Evolutionary conservation across 805 yeast genomes (phyloP).

Genomic region (Scheffersomyces amazonensis): DNA sequence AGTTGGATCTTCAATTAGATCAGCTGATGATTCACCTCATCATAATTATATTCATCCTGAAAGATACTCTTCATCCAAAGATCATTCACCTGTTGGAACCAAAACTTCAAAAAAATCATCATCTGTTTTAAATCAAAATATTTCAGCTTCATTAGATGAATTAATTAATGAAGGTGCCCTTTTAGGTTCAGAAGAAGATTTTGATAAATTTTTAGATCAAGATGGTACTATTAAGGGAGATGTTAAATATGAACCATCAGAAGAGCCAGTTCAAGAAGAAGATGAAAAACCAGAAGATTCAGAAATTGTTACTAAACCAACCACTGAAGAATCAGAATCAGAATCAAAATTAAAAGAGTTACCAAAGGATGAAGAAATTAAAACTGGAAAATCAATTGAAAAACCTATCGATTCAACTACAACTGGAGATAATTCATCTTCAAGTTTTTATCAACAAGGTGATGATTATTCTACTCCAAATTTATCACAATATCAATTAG

Average conservation of each 20-base stretch:
- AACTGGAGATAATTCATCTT: neutral
- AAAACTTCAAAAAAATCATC: conserved; percentile 12
- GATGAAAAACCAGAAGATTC: conserved; percentile 6
- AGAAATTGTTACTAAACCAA: neutral
- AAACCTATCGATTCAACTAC: neutral
- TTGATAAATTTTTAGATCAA: conserved; percentile 50
- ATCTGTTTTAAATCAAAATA: conserved; percentile 5
- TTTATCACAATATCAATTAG: conserved; percentile 43
- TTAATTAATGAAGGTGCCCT: conserved; percentile 46
- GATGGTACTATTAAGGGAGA: conserved; percentile 53
- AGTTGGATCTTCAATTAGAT: conserved; percentile 50
- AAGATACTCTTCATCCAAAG: conserved; percentile 16
- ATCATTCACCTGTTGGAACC: conserved; percentile 6
- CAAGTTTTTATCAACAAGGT: conserved; percentile 4
- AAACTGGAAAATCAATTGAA: neutral
- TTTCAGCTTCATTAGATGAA: conserved; percentile 56
- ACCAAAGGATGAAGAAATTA: conserved; percentile 2
- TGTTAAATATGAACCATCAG: conserved; percentile 27
- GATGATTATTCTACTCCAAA: conserved; percentile 39
- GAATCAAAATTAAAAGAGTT: conserved; percentile 4
- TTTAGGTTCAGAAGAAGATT: conserved; percentile 49
- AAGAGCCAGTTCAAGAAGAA: neutral
- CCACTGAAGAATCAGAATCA: conserved; percentile 7
- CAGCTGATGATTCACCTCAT: conserved; percentile 45
- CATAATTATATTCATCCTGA: conserved; percentile 46